Evolutionary conservation across 1,139 yeast species (phyloP).

Genomic region (Ashbya aceris): DNA sequence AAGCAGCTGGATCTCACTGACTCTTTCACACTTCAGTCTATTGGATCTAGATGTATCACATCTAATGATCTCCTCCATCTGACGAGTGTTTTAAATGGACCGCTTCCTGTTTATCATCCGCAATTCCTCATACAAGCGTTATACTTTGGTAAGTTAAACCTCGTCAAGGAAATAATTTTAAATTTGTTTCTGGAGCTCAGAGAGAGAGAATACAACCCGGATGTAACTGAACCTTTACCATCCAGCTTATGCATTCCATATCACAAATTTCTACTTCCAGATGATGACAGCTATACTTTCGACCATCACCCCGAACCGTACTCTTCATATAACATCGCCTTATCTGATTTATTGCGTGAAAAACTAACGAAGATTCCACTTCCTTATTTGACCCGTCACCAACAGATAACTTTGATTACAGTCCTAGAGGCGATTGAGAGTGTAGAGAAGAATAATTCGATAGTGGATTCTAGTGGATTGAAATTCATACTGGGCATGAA

Average conservation of each 20-base stretch:
- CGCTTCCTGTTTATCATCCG: constrained; percentile 86
- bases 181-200: constrained; percentile 45
- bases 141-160: constrained; percentile 48
- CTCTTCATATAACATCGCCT: constrained; percentile 36
- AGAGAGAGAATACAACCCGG: constrained; percentile 38
- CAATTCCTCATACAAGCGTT: constrained; percentile 74
- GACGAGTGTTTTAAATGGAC: constrained; percentile 75
- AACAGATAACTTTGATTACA: constrained; percentile 72
- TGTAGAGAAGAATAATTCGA: constrained; percentile 39
- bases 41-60: constrained; percentile 40
- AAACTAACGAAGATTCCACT: constrained; percentile 55
- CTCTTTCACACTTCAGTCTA: constrained; percentile 37
- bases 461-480: constrained; percentile 65
- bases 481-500: constrained; percentile 66
- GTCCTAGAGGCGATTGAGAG: constrained; percentile 56
- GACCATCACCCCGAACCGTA: constrained; percentile 34
- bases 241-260: constrained; percentile 33
- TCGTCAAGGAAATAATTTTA: constrained; percentile 52
- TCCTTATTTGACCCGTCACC: constrained; percentile 83
- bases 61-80: constrained; percentile 51
- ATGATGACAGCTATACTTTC: constrained; percentile 17
- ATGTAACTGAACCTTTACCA: constrained; percentile 30
- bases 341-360: constrained; percentile 46
- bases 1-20: constrained; percentile 53
- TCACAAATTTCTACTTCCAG: constrained; percentile 23